A percentile compares a stretch with the other conserved stretches of the same genome.
Conservation (phyloP, 352 stramenopile genomes). For the Phytophthora palmivora region DNA sequence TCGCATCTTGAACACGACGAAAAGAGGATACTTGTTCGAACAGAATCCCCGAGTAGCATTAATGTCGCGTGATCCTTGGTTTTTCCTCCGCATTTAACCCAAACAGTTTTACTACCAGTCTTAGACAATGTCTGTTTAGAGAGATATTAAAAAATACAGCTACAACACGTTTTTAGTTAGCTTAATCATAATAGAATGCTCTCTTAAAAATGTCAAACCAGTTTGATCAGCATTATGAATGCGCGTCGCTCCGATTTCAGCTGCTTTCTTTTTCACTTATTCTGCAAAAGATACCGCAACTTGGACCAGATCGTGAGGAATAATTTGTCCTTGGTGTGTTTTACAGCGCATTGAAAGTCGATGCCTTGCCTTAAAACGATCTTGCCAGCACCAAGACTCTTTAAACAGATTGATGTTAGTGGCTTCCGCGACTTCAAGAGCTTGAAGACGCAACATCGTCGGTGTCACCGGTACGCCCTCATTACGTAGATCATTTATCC, state of each 20-base stretch:
- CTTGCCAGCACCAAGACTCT: conserved; percentile 1
- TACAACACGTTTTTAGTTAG: neutral
- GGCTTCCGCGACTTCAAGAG: neutral
- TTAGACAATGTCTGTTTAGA: neutral
- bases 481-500: too few relatives aligned
- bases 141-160: conserved; percentile 11
- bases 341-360: too few relatives aligned
- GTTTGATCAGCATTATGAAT: too few relatives aligned
- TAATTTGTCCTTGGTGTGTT: conserved; percentile 12
- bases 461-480: neutral
- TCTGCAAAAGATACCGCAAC: neutral
- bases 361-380: conserved; percentile 2
- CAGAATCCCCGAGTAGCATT: conserved; percentile 5
- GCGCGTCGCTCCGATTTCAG: too few relatives aligned
- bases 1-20: too few relatives aligned
- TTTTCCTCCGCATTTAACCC: conserved; percentile 10
- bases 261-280: conserved; percentile 1
- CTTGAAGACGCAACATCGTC: conserved; percentile 1
- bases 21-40: neutral
- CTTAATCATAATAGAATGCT: too few relatives aligned
- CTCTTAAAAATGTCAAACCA: too few relatives aligned
- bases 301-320: neutral
- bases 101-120: conserved; percentile 8
- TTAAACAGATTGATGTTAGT: conserved; percentile 1
- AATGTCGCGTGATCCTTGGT: conserved; percentile 9